phyloP scores from a whole-genome alignment of 441 rosid species.

The Isatis lusitanica region DNA sequence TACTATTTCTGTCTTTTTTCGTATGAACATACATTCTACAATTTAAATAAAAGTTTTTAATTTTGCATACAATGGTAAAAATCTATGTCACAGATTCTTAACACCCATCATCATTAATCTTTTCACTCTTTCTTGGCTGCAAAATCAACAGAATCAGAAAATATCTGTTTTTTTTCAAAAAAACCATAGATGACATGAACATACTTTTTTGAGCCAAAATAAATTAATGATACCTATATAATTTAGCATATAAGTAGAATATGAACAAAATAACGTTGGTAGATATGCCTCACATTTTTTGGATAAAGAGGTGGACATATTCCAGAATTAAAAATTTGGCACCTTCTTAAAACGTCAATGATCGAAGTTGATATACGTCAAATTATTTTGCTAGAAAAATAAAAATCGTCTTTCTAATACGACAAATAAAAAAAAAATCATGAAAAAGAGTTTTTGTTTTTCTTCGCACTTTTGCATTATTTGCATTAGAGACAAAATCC shows the following conservation, averaged over 20 bases:
- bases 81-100: too few species aligned
- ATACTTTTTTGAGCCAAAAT: too few species aligned
- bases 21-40: too few species aligned
- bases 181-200: too few species aligned
- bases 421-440: background rate
- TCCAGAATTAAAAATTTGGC: background rate
- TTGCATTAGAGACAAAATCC: background rate
- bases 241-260: background rate
- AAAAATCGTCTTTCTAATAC: background rate
- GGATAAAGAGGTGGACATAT: background rate
- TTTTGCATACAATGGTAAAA: too few species aligned
- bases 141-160: too few species aligned
- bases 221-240: background rate
- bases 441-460: background rate
- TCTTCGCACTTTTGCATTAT: constrained; percentile 1
- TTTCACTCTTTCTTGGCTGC: too few species aligned
- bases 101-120: too few species aligned
- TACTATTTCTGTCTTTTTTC: too few species aligned
- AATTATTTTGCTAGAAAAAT: background rate
- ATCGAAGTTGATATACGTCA: background rate
- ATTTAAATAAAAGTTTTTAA: too few species aligned
- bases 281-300: background rate
- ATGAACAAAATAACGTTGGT: background rate
- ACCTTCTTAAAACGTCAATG: background rate
- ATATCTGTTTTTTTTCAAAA: too few species aligned